Evolutionary conservation across 331 rosid species (phyloP).

Genomic region (Malus hybrid): DNA sequence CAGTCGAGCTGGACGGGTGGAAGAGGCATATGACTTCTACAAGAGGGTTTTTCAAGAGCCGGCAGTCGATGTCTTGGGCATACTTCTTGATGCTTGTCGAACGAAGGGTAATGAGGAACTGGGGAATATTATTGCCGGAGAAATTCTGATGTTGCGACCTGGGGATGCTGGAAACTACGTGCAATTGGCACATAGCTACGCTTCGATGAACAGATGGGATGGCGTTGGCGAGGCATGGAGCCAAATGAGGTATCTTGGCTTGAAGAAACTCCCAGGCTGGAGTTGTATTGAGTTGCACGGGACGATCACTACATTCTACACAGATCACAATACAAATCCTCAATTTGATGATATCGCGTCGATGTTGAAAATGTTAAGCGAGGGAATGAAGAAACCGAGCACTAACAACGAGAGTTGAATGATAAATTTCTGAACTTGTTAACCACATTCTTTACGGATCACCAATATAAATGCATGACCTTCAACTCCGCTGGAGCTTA

Average conservation of each 20-base stretch:
- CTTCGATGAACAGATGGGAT: slow-evolving; percentile 74
- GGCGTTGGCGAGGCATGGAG: slow-evolving; percentile 73
- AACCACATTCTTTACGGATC: too few species aligned
- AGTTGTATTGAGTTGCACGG: slow-evolving; percentile 75
- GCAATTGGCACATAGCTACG: slow-evolving; percentile 73
- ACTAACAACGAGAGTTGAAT: slow-evolving; percentile 11
- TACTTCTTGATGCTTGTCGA: slow-evolving; percentile 73
- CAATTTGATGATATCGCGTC: slow-evolving; percentile 42
- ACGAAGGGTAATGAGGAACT: slow-evolving; percentile 44
- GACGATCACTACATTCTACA: slow-evolving; percentile 54
- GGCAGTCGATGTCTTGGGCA: slow-evolving; percentile 59
- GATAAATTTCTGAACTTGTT: too few species aligned
- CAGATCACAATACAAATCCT: slow-evolving; percentile 76
- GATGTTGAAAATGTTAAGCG: slow-evolving; percentile 35
- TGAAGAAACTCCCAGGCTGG: slow-evolving; percentile 90
- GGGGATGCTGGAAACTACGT: slow-evolving; percentile 65
- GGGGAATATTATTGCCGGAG: slow-evolving; percentile 45
- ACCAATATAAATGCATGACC: neutral
- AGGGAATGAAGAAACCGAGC: slow-evolving; percentile 42
- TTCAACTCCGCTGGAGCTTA: neutral
- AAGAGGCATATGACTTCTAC: slow-evolving; percentile 72
- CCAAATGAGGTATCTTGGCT: slow-evolving; percentile 81
- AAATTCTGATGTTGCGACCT: slow-evolving; percentile 54
- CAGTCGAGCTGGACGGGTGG: slow-evolving; percentile 77
- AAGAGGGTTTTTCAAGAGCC: slow-evolving; percentile 46